phyloP scores from a whole-genome alignment of 805 yeast genomes.

The Metschnikowia proteae region DNA sequence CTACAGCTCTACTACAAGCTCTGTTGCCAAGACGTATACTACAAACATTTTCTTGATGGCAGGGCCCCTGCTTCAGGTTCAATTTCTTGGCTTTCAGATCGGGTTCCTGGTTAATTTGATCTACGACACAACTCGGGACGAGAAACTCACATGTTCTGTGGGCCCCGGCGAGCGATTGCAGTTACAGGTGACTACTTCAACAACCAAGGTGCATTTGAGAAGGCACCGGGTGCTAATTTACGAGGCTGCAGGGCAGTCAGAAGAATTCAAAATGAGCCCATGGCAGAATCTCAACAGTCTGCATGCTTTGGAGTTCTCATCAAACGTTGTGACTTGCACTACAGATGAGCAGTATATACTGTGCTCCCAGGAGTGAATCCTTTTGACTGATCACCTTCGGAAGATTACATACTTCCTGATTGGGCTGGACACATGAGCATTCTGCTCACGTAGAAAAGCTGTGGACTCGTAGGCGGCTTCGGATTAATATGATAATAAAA shows the following conservation, averaged over 20 bases:
- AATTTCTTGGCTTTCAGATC: constrained; percentile 3
- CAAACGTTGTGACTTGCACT: background rate
- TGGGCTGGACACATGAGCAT: no score
- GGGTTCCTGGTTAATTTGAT: constrained; percentile 1
- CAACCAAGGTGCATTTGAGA: constrained; percentile 3
- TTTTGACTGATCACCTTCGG: background rate
- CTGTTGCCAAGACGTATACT: constrained; percentile 5
- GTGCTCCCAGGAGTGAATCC: background rate
- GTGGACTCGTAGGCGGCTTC: no score
- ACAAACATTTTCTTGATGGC: background rate
- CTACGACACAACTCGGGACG: constrained; percentile 6
- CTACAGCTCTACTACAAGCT: constrained; percentile 13
- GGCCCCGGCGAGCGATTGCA: constrained; percentile 14
- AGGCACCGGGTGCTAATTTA: background rate
- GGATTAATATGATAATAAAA: no score
- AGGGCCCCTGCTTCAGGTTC: constrained; percentile 6
- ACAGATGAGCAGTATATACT: background rate
- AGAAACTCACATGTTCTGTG: constrained; percentile 12
- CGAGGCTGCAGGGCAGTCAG: background rate
- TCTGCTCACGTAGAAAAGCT: no score
- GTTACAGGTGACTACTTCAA: constrained; percentile 9
- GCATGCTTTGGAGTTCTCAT: constrained; percentile 1
- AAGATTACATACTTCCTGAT: background rate
- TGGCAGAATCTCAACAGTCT: background rate
- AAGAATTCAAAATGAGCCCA: background rate